Evolutionary conservation across 768 basidiomycete genomes (phyloP).

Genomic region (Pleurotus tuber-regium): DNA sequence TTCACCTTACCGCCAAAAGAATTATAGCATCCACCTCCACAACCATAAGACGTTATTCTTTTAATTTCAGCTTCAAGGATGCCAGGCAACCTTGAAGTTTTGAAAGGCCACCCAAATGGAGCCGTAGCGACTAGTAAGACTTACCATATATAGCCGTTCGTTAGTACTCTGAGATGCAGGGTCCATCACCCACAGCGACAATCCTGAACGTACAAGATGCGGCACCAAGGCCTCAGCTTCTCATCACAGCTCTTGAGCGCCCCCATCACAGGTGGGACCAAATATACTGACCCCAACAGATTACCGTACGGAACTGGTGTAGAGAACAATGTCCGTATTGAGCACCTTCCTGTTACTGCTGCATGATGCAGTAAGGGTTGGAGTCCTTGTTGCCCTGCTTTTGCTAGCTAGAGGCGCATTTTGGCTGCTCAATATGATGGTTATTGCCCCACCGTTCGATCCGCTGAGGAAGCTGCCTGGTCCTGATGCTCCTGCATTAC

Average conservation of each 20-base stretch:
- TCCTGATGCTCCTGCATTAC: slow-evolving; percentile 36
- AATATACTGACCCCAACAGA: not conserved
- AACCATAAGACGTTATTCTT: too few species aligned
- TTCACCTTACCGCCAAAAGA: too few species aligned
- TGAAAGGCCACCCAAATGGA: not conserved
- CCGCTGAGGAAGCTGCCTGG: slow-evolving; percentile 48
- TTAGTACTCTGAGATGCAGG: slow-evolving; percentile 10
- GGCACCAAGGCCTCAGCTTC: not conserved
- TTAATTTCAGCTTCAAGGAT: not conserved
- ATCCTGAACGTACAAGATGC: slow-evolving; percentile 4
- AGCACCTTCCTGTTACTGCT: slow-evolving; percentile 12
- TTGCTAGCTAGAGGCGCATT: slow-evolving; percentile 32
- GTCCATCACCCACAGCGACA: not conserved
- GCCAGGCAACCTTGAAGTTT: slow-evolving; percentile 4
- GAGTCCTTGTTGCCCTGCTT: slow-evolving; percentile 26
- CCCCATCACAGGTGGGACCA: not conserved
- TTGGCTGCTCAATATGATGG: slow-evolving; percentile 42
- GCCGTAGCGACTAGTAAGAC: not conserved
- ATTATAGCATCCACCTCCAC: too few species aligned
- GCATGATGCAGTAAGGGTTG: slow-evolving; percentile 18
- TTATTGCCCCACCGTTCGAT: slow-evolving; percentile 44
- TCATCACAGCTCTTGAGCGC: not conserved
- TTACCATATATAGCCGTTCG: slow-evolving; percentile 4
- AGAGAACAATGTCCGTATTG: slow-evolving; percentile 11
- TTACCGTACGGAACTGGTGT: slow-evolving; percentile 1